Base-by-base conservation (phyloP, 805 yeast genomes). In the Suhomyces faveliae region DNA sequence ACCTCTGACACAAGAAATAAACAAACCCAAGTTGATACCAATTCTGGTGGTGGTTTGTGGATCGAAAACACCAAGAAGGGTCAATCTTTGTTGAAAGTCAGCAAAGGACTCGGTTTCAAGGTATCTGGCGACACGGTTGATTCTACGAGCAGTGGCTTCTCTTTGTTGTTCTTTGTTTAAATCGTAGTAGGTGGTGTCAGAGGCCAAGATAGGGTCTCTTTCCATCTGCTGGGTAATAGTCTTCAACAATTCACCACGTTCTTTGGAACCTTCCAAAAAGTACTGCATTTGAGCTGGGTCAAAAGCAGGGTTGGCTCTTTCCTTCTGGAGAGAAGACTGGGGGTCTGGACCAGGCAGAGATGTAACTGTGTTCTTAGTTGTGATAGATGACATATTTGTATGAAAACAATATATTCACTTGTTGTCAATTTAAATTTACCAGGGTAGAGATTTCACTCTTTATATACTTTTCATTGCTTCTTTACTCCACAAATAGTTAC, bases 241-340 rank as follows among this genome's bases (percentile, higher is more conserved):
- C 45, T 63, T 50, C 38, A 68, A 54, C 49, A 61, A 51, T 39
- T 52, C 47, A 4, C 74, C 64, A 47, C 67, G 68, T 47, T 70
- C 70, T 13, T 59, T 56, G 9, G 67, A 56, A 22, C 78, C 78
- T 53, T 73, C 78, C 51, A 73, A 64, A 48, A 73, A 67, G 43
- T 66, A 50, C 55, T 70, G 68, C 77, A 73, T 70, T 25, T 66
- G 60, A n/a, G 51, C 56, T 3, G 74, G 70, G 47, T 70, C 69
- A 38, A 63, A 68, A 38, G 58, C 57, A 20, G 65, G 59, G 15
- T 47, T 43, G 40, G 62, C 62, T 51, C 77, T 64, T 53, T 72
- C 77, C 30, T 54, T 55, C 9, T 51, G 57, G 45, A 59, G 56
- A 21, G 52, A 51, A 21, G 48, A 35, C 15, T 48, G 49, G 17